phyloP scores from a whole-genome alignment of 441 rosid species.

The Croton laevigatus region DNA sequence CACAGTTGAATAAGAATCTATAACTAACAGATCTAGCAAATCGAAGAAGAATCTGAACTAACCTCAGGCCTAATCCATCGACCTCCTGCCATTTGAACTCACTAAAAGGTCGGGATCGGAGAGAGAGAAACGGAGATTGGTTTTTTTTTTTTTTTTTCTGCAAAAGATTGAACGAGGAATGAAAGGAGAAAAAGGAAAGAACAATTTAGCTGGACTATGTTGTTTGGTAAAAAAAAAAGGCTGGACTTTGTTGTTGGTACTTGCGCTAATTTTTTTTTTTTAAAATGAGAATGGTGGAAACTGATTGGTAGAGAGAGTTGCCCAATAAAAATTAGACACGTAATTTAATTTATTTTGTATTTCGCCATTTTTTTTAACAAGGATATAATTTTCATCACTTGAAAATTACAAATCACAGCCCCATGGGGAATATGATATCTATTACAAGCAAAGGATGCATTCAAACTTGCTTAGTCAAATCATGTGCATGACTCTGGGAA shows the following conservation, averaged over 20 bases:
- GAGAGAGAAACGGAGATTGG: neutral
- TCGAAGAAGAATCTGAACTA: neutral
- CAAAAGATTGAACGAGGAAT: neutral
- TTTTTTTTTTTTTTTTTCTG: neutral
- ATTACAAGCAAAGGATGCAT: no score
- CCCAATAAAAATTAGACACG: no score
- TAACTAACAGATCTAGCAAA: neutral
- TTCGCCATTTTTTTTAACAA: no score
- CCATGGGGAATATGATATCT: no score
- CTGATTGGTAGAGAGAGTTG: conserved; percentile 5
- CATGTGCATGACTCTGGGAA: no score
- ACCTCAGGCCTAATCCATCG: conserved; percentile 97
- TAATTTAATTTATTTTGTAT: no score
- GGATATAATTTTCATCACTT: no score
- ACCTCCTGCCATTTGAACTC: conserved; percentile 44
- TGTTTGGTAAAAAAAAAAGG: no score
- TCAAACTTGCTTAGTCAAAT: no score
- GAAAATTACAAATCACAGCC: no score
- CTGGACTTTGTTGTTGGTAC: neutral
- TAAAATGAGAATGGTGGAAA: neutral
- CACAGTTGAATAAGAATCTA: neutral
- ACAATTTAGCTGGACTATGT: neutral
- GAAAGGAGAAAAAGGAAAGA: neutral
- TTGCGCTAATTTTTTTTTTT: neutral
- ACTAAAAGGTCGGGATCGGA: neutral